Evolutionary conservation across 2,329 filamentous ascomycete species (phyloP).

Genomic region (Knoxdaviesia capensis): DNA sequence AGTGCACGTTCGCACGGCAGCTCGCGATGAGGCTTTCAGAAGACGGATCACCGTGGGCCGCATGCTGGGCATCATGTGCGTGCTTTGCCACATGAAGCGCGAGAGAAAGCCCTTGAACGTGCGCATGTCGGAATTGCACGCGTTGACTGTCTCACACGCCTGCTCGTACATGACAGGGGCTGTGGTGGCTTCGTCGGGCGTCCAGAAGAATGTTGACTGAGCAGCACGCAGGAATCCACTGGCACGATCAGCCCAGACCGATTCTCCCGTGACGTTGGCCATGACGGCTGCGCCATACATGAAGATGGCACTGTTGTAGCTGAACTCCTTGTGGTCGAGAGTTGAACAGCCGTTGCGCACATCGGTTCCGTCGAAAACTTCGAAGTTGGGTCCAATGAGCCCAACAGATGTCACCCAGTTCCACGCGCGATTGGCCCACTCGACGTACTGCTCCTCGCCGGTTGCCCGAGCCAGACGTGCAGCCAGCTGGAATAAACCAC

Average conservation of each 20-base stretch:
- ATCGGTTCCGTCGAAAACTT: conserved; percentile 43
- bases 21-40: conserved; percentile 29
- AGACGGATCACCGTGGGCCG: conserved; percentile 22
- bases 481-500: conserved; percentile 64
- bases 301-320: conserved; percentile 45
- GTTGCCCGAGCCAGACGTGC: conserved; percentile 55
- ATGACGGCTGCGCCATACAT: conserved; percentile 44
- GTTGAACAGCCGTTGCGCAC: conserved; percentile 30
- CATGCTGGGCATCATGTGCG: conserved; percentile 34
- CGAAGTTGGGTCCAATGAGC: conserved; percentile 32
- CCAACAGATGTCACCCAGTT: conserved; percentile 40
- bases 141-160: conserved; percentile 37
- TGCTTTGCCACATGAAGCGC: conserved; percentile 41
- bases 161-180: conserved; percentile 37
- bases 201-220: conserved; percentile 29
- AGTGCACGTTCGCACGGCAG: conserved; percentile 34
- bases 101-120: conserved; percentile 50
- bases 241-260: conserved; percentile 32
- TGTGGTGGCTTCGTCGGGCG: conserved; percentile 28
- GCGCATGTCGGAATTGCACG: conserved; percentile 42
- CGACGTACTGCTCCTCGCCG: conserved; percentile 40
- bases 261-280: conserved; percentile 35
- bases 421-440: conserved; percentile 48
- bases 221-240: conserved; percentile 29
- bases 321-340: conserved; percentile 36